Base-by-base conservation (phyloP, 148 eudicot genomes). In the Hydrangea macrophylla region DNA sequence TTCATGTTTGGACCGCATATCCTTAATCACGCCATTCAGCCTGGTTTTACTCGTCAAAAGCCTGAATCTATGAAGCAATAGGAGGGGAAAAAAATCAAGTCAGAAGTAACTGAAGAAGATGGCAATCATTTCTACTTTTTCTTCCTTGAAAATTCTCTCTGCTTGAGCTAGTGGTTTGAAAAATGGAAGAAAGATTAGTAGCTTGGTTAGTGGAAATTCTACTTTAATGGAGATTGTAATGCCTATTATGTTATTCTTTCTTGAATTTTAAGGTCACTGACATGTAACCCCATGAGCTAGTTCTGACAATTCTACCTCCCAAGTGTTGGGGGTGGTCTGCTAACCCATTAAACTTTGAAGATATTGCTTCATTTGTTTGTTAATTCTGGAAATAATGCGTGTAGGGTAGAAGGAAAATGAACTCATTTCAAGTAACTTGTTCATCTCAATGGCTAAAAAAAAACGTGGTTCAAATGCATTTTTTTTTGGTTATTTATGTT, bases 21-120 rank as follows among this genome's bases (percentile, higher is more conserved):
- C 69, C 64, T 79, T 72, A 76, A 82, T 76, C 73, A 50, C 76
- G 67, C 74, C 68, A 33, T 84, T 55, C 83, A 89, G 96, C 96
- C 89, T 67, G 92, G 96, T 50, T 86, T 89, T 83, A 84, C 96
- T 65, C 79, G 88, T 30, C 83, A 80, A 61, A 79, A 69, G 62
- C 70, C 78, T 1, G 75, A 74, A 54, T 70, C 72, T 48, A 40
- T 61, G 67, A 80, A 65, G 74, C 79, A 42, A 31, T 73, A 59
- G 76, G 48, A 22, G 36, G 11, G 51, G 30, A 23, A 56, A 13
- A 58, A 37, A 36, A 32, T 27, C 54, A 58, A 58, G 35, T 7
- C 36, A 6, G 18, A 31, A 65, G 7, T 22, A 26, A 18, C 22
- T 31, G 59, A 55, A 62, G 66, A 56, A 27, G 62, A 9, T 7